Percentiles rank a stretch among this genome's conserved stretches.
Conservation (phyloP, 2,329 filamentous ascomycete genomes). For the Diaporthe citri region DNA sequence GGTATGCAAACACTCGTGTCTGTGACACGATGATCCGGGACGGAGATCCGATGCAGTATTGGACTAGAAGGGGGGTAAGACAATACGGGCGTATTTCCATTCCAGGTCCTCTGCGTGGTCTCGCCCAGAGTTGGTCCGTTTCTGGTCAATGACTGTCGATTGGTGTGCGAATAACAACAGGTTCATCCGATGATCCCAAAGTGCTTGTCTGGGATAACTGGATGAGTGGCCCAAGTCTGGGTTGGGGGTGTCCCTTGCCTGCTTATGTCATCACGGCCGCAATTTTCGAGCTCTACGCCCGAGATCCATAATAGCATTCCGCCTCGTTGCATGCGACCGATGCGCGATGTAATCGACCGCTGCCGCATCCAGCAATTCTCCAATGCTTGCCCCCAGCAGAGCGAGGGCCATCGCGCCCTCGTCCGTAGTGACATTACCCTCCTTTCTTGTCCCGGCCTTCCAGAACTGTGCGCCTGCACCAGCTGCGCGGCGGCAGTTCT, state of each 20-base stretch:
- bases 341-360: conserved; percentile 30
- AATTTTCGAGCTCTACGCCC: conserved; percentile 35
- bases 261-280: conserved; percentile 33
- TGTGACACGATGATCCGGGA: conserved; percentile 5
- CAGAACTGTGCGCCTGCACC: conserved; percentile 54
- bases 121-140: background rate
- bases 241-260: background rate
- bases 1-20: background rate
- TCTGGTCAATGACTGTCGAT: background rate
- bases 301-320: conserved; percentile 2
- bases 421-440: conserved; percentile 69
- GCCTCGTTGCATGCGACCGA: background rate
- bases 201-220: background rate
- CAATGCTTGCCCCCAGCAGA: conserved; percentile 75
- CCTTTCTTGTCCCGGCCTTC: conserved; percentile 81
- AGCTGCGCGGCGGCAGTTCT: conserved; percentile 71
- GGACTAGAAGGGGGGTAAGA: background rate
- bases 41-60: background rate
- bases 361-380: conserved; percentile 38
- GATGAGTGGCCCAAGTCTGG: background rate
- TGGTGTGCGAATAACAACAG: background rate
- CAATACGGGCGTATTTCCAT: background rate
- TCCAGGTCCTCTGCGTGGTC: background rate
- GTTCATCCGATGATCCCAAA: conserved; percentile 2
- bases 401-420: conserved; percentile 66